Evolutionary conservation across 2,329 filamentous ascomycete genomes (phyloP).

Genomic region (Thelonectria olida): DNA sequence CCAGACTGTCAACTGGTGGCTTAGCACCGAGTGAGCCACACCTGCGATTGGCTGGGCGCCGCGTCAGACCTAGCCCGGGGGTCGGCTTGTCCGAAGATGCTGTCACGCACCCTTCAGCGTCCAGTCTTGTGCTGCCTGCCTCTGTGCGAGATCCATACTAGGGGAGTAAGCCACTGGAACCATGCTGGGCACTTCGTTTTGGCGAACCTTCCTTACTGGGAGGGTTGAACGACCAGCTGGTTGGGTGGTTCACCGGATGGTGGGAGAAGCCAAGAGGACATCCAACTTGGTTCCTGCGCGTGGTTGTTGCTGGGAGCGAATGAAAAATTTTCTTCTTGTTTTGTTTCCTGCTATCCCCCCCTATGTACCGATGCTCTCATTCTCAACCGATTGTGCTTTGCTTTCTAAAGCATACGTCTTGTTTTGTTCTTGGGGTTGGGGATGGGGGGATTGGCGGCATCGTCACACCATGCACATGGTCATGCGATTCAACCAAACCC

Average conservation of each 20-base stretch:
- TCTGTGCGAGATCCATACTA: background rate
- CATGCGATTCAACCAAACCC: conserved; percentile 28
- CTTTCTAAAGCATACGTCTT: background rate
- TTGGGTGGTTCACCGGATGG: conserved; percentile 8
- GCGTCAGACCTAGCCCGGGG: conserved; percentile 28
- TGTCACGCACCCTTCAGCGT: conserved; percentile 24
- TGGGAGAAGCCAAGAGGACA: background rate
- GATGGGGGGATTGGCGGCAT: background rate
- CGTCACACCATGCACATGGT: conserved; percentile 37
- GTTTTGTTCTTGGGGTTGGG: conserved; percentile 3
- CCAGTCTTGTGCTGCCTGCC: background rate
- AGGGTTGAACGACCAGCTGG: conserved; percentile 8
- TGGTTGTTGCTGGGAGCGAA: conserved; percentile 10
- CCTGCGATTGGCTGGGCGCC: conserved; percentile 27
- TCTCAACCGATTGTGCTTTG: conserved; percentile 17
- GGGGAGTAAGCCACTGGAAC: background rate
- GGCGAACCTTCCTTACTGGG: conserved; percentile 11
- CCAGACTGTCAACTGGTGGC: conserved; percentile 21
- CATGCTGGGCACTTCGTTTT: background rate
- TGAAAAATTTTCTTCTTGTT: conserved; percentile 24
- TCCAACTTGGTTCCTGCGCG: conserved; percentile 29
- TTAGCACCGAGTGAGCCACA: conserved; percentile 27
- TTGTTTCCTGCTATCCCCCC: conserved; percentile 12
- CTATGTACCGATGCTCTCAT: conserved; percentile 1
- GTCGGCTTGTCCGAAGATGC: conserved; percentile 35